A percentile compares a stretch with the other conserved stretches of the same genome.
These are phyloP conservation scores for Hanseniaspora osmophila DNA, from an alignment of 805 yeast species.

Conservation along the genomic window DNA sequence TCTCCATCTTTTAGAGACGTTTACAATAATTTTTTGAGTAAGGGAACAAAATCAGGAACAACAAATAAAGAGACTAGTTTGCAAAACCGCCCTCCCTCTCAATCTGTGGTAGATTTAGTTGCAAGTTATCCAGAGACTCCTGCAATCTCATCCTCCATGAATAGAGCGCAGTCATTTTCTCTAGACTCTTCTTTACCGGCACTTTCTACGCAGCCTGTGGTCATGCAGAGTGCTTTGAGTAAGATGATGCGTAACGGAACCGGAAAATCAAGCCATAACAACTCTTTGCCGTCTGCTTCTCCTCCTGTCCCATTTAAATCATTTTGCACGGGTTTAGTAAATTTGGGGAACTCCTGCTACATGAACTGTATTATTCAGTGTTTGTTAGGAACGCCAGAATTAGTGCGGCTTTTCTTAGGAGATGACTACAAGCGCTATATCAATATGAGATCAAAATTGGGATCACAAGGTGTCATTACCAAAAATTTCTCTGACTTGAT, in stretches of 20 bases:
- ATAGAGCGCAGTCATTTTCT: no score
- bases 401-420: conserved; percentile 47
- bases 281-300: no score
- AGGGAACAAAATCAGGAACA: not conserved
- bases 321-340: conserved; percentile 42
- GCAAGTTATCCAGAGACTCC: not conserved
- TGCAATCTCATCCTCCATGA: not conserved
- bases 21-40: not conserved
- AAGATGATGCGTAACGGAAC: not conserved
- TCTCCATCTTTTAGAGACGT: no score
- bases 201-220: not conserved
- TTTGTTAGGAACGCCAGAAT: conserved; percentile 53
- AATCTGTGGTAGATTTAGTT: not conserved
- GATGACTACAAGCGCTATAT: conserved; percentile 44
- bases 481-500: conserved; percentile 50
- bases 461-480: conserved; percentile 70
- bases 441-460: conserved; percentile 58
- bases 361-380: conserved; percentile 89
- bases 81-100: not conserved
- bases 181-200: not conserved
- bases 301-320: no score
- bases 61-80: no score
- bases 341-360: conserved; percentile 84
- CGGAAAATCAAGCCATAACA: no score
- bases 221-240: not conserved